Conservation (phyloP, 495 filamentous ascomycete species). For the Xylaria nigripes region DNA sequence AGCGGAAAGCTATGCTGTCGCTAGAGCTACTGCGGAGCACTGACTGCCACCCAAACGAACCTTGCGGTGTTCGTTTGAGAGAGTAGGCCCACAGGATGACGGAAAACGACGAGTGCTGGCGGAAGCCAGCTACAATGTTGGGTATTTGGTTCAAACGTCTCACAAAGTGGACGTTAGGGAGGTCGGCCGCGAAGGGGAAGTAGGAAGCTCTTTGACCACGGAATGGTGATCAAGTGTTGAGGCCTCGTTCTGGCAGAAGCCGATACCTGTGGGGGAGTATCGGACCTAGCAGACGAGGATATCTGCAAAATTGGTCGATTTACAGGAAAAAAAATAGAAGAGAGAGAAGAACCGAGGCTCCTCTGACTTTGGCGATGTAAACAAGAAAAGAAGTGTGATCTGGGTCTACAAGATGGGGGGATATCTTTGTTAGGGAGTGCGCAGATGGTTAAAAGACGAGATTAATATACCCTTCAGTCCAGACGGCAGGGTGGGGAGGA, state of each 20-base stretch:
- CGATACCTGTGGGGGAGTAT: constrained; percentile 81
- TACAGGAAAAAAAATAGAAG: constrained; percentile 16
- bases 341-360: constrained; percentile 1
- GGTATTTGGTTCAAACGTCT: constrained; percentile 40
- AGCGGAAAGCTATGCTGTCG: constrained; percentile 15
- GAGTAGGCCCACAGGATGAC: constrained; percentile 84
- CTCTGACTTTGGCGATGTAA: constrained; percentile 6
- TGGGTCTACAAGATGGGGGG: constrained; percentile 51
- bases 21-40: constrained; percentile 50
- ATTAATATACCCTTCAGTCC: constrained; percentile 20
- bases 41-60: constrained; percentile 84
- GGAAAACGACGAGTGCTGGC: constrained; percentile 41
- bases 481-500: not conserved
- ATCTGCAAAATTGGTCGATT: constrained; percentile 48
- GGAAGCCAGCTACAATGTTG: constrained; percentile 47
- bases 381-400: constrained; percentile 65
- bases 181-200: constrained; percentile 75
- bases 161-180: constrained; percentile 66
- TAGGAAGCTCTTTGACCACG: constrained; percentile 70
- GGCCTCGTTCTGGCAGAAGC: constrained; percentile 67
- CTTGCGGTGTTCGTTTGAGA: constrained; percentile 80
- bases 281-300: constrained; percentile 85
- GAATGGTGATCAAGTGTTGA: constrained; percentile 68
- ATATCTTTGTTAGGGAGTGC: not conserved
- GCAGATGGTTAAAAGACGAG: constrained; percentile 4